Percentiles rank a stretch among this genome's conserved stretches.
These are phyloP conservation scores for Parathielavia hyrcaniae DNA, from an alignment of 495 filamentous ascomycete species.

Conservation along the genomic window DNA sequence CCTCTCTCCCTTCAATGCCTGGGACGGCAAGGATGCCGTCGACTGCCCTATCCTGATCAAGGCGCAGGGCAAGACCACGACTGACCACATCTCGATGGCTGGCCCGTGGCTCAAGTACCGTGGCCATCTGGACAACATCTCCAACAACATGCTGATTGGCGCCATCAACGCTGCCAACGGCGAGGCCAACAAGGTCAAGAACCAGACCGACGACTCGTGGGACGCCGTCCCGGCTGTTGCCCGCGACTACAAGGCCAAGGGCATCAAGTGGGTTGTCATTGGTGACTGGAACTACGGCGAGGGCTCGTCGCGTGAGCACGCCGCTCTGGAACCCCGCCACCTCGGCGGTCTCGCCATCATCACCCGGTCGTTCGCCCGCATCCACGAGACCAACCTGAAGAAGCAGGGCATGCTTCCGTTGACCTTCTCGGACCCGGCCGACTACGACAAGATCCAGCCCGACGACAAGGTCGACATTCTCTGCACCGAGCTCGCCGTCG, in stretches of 20 bases:
- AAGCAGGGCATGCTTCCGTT: conserved; percentile 99
- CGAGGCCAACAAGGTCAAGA: conserved; percentile 97
- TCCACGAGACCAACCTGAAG: conserved; percentile 99
- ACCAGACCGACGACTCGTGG: conserved; percentile 73
- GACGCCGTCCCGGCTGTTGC: conserved; percentile 89
- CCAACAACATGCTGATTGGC: conserved; percentile 99
- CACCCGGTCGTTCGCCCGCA: conserved; percentile 92
- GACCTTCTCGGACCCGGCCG: conserved; percentile 87
- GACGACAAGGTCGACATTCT: conserved; percentile 86
- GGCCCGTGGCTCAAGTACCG: conserved; percentile 99
- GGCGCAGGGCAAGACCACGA: conserved; percentile 96
- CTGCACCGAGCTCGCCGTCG: conserved; percentile 86
- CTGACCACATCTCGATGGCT: conserved; percentile 99
- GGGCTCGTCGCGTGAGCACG: conserved; percentile 95
- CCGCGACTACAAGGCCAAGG: conserved; percentile 97
- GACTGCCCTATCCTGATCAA: conserved; percentile 96
- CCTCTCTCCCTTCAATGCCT: conserved; percentile 74
- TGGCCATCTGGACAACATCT: conserved; percentile 99
- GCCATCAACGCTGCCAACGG: conserved; percentile 92
- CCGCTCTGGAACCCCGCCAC: conserved; percentile 94
- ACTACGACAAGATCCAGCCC: conserved; percentile 95
- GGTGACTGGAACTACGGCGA: conserved; percentile 99
- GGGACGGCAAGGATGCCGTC: conserved; percentile 89
- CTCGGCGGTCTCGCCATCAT: conserved; percentile 97
- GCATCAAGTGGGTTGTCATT: conserved; percentile 93